phyloP scores from a whole-genome alignment of 192 early-diverging fungal species.

The Oehlia diaphana region DNA sequence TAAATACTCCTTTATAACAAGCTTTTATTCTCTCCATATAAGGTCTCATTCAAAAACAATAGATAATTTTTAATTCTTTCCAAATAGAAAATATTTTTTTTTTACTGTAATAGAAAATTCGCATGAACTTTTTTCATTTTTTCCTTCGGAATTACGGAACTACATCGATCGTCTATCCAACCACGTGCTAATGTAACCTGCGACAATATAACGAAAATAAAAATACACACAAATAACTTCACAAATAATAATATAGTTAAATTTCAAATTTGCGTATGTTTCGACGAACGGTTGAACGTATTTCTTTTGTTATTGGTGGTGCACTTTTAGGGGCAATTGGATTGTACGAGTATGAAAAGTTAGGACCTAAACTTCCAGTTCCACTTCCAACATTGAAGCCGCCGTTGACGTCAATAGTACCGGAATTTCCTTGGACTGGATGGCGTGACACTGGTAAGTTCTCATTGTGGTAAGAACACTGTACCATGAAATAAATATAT shows the following conservation, averaged over 20 bases:
- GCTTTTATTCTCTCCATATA: not conserved
- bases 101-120: too few relatives aligned
- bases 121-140: not conserved
- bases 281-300: slow-evolving; percentile 20
- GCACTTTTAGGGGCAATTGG: slow-evolving; percentile 42
- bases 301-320: slow-evolving; percentile 41
- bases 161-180: not conserved
- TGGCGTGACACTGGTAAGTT: not conserved
- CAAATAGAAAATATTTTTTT: too few relatives aligned
- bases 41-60: not conserved
- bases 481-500: not conserved
- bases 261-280: not conserved
- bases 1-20: not conserved
- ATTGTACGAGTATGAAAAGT: slow-evolving; percentile 35
- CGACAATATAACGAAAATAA: too few relatives aligned
- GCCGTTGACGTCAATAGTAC: not conserved
- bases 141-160: too few relatives aligned
- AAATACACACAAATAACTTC: too few relatives aligned
- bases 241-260: not conserved
- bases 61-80: not conserved
- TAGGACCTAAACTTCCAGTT: slow-evolving; percentile 8
- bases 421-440: not conserved
- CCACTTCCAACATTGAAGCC: not conserved
- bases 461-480: not conserved
- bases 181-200: too few relatives aligned